phyloP scores from a whole-genome alignment of 768 basidiomycete genomes.

The Cantharellus anzutake region DNA sequence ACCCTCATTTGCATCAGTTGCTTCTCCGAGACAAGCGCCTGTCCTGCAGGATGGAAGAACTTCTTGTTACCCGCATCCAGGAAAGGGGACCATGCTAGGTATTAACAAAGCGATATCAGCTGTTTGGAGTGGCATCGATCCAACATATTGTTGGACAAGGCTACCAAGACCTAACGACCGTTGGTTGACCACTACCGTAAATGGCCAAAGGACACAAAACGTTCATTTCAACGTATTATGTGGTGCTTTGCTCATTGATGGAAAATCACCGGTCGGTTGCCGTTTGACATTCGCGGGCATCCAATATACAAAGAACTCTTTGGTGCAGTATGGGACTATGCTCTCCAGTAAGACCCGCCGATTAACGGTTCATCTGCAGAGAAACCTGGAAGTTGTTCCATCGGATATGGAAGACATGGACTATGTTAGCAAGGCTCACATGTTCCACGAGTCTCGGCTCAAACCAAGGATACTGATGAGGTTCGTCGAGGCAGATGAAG shows the following conservation, averaged over 20 bases:
- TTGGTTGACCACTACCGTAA: constrained; percentile 1
- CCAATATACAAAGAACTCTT: not conserved
- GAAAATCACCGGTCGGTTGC: not conserved
- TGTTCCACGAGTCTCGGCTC: not conserved
- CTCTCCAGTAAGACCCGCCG: not conserved
- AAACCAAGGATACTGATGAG: not conserved
- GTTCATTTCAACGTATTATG: constrained; percentile 1
- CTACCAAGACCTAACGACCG: constrained; percentile 1
- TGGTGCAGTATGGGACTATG: not conserved
- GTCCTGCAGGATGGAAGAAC: not conserved
- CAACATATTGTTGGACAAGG: not conserved
- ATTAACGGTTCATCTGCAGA: not conserved
- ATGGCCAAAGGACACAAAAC: not conserved
- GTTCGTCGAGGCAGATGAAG: not conserved
- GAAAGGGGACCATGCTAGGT: not conserved
- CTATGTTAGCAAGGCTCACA: not conserved
- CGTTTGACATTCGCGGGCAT: not conserved
- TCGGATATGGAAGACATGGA: not conserved
- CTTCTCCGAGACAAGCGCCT: constrained; percentile 1
- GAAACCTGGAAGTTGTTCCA: constrained; percentile 1
- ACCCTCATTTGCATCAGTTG: not conserved
- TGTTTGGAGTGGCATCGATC: not conserved
- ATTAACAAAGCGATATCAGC: not conserved
- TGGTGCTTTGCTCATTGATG: constrained; percentile 1
- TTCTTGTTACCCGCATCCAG: not conserved